Conservation (phyloP, 176 grass and related monocot genomes). For the Carex scoparia region DNA sequence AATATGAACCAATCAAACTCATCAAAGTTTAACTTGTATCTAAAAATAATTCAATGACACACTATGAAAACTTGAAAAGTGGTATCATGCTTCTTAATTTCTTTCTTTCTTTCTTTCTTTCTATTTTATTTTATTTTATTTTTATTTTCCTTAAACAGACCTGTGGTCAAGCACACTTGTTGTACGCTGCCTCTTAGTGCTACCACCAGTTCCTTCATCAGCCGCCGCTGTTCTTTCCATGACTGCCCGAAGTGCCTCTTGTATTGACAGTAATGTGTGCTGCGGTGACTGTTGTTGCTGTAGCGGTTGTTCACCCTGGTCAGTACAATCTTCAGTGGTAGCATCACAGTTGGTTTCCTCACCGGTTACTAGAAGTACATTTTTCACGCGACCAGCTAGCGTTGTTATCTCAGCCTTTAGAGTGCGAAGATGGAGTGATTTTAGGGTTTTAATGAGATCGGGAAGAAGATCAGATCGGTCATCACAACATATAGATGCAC, state of each 20-base stretch:
- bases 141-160: slow-evolving; percentile 56
- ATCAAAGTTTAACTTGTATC: slow-evolving; percentile 7
- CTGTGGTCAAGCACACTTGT: slow-evolving; percentile 79
- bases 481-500: slow-evolving; percentile 89
- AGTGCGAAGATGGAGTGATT: slow-evolving; percentile 67
- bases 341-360: slow-evolving; percentile 31
- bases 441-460: slow-evolving; percentile 88
- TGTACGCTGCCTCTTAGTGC: slow-evolving; percentile 92
- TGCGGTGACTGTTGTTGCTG: slow-evolving; percentile 47
- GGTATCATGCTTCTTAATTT: slow-evolving; percentile 40
- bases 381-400: slow-evolving; percentile 82
- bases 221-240: slow-evolving; percentile 60
- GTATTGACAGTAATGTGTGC: slow-evolving; percentile 66
- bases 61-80: slow-evolving; percentile 35
- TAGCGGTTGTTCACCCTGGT: background rate
- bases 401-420: slow-evolving; percentile 98
- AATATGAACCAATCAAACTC: background rate
- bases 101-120: slow-evolving; percentile 24
- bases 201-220: slow-evolving; percentile 54
- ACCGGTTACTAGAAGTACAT: slow-evolving; percentile 71
- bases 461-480: slow-evolving; percentile 91
- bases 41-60: background rate
- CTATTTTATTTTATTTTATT: background rate
- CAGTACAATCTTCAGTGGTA: background rate
- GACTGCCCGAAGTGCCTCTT: slow-evolving; percentile 73